A percentile compares a stretch with the other conserved stretches of the same genome.
These are phyloP conservation scores for Diaporthe sp. DNA, from an alignment of 2,329 filamentous ascomycete genomes.

Conservation along the genomic window DNA sequence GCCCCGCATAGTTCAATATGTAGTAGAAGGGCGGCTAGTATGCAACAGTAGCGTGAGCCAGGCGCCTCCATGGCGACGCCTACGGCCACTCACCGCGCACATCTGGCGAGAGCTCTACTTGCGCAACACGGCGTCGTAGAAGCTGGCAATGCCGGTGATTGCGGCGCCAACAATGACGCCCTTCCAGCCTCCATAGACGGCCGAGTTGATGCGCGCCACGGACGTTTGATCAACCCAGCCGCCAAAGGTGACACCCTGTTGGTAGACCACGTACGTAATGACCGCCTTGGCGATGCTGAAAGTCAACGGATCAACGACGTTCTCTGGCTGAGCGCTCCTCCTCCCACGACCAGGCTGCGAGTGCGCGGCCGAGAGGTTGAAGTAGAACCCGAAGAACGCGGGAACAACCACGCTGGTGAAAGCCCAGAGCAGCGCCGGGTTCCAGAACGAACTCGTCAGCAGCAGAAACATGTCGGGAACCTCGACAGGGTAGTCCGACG, in stretches of 20 bases:
- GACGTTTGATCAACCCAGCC: slow-evolving; percentile 73
- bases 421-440: slow-evolving; percentile 82
- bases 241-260: slow-evolving; percentile 73
- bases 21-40: not conserved
- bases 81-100: not conserved
- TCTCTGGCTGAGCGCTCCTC: slow-evolving; percentile 60
- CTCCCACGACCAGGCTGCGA: slow-evolving; percentile 59
- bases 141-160: slow-evolving; percentile 76
- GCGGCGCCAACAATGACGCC: slow-evolving; percentile 78
- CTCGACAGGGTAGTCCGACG: slow-evolving; percentile 72
- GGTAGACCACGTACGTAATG: slow-evolving; percentile 85
- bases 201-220: slow-evolving; percentile 73
- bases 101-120: slow-evolving; percentile 61
- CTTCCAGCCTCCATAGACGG: slow-evolving; percentile 80
- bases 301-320: slow-evolving; percentile 84
- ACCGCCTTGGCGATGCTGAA: slow-evolving; percentile 93
- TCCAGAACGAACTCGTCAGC: slow-evolving; percentile 86
- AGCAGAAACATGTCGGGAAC: slow-evolving; percentile 87
- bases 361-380: slow-evolving; percentile 81
- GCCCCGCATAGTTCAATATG: not conserved
- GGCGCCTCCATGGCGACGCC: not conserved
- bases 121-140: slow-evolving; percentile 84
- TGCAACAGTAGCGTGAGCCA: not conserved
- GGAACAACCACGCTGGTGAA: slow-evolving; percentile 81
- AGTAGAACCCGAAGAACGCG: slow-evolving; percentile 83